Base-by-base conservation (phyloP, 2,329 filamentous ascomycete species). In the Neonectria sp. region DNA sequence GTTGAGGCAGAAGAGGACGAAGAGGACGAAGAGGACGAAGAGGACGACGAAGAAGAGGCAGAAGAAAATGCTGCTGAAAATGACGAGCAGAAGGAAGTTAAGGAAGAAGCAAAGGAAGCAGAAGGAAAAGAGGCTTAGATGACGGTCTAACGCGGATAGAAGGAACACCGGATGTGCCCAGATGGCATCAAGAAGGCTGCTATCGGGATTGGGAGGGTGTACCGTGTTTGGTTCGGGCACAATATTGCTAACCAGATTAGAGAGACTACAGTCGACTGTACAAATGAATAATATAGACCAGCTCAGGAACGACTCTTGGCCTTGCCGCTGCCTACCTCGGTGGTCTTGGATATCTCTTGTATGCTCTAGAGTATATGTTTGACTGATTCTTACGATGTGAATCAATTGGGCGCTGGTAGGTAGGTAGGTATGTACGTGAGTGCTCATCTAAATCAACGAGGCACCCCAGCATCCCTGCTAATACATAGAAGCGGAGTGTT, bases 41-140 rank as follows among this genome's bases (percentile, higher is more conserved):
- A 53, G 13, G 45, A 33, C 21, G 53, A 61, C 40, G 37, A 37
- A 37, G 48, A 65, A 55, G 56, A 37, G 4, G 58, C 68, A 29
- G 69, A 67, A 7, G 27, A 60, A 55, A 43, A 27, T 17, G 51
- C 37, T 24, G 63, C 64, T 27, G 56, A 33, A 24, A 33, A 15
- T 6, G 58, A 72, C n/a, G 43, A 27, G 57, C 60, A 57, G 45
- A 25, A 3, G n/a, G 15, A 37, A 17, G n/a, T 15, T 17, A 49
- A 64, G 37, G 55, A 57, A 17, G 29, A 60, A 21, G 46, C 29
- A n/a, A 33, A 64, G 29, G 55, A 51, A n/a, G 37, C 35, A 48
- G 24, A 29, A 46, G 33, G 48, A 51, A 51, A 53, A 35, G 4
- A 55, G 52, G 48, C 49, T 43, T 51, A 58, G 46, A 27, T 40